Evolutionary conservation across 768 basidiomycete genomes (phyloP).

Genomic region (Phylloporus rhodoxanthus): DNA sequence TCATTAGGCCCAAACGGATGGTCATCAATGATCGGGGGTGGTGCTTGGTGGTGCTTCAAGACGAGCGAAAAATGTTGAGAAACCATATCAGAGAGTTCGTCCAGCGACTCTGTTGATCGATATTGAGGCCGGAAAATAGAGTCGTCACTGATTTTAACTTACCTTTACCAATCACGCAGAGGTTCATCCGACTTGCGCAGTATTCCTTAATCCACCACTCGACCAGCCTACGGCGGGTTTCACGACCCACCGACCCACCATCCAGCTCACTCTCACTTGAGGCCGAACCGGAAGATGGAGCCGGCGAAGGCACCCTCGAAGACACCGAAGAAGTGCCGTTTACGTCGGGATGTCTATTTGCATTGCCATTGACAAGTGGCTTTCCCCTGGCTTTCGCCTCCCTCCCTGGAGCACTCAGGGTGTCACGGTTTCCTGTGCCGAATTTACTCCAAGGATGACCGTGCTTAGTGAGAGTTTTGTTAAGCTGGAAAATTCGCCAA

Average conservation of each 20-base stretch:
- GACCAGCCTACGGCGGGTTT: constrained; percentile 69
- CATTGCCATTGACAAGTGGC: constrained; percentile 24
- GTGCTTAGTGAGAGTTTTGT: constrained; percentile 74
- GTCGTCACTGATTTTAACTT: neutral
- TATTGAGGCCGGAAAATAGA: neutral
- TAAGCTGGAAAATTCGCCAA: constrained; percentile 94
- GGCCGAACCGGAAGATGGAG: constrained; percentile 49
- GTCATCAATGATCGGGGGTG: constrained; percentile 59
- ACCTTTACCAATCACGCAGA: constrained; percentile 81
- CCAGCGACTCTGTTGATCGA: constrained; percentile 56
- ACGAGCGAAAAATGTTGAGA: constrained; percentile 69
- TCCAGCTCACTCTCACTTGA: constrained; percentile 62
- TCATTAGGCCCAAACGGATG: constrained; percentile 72
- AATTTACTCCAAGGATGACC: constrained; percentile 90
- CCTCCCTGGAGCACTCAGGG: constrained; percentile 58
- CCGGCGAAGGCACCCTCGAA: constrained; percentile 54
- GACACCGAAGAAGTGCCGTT: constrained; percentile 40
- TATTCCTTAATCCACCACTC: constrained; percentile 85
- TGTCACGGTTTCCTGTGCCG: constrained; percentile 79
- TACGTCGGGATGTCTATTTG: constrained; percentile 19
- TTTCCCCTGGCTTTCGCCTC: constrained; percentile 47
- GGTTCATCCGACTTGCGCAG: constrained; percentile 74
- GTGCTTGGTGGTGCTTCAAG: constrained; percentile 52
- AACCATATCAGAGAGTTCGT: constrained; percentile 59
- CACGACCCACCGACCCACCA: constrained; percentile 72